Evolutionary conservation across 2,329 filamentous ascomycete species (phyloP), one percentile per base, ranked within the genome.

Genomic region (Cordyceps javanica): DNA sequence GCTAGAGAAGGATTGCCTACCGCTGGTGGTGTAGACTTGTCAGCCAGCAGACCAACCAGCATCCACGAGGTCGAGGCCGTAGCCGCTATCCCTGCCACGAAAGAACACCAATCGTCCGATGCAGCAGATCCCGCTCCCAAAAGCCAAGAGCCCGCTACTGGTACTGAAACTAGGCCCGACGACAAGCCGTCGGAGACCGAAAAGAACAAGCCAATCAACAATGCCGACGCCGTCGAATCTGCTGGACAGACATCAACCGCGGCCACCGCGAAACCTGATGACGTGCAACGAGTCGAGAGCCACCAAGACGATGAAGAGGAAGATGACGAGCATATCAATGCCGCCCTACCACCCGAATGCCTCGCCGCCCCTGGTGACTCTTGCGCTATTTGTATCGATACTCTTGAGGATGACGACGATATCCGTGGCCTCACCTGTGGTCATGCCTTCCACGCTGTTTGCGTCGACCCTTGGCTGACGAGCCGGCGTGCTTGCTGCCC

Each of bases 391-490:
- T 99, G 94, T 72, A 88, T 99, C 63, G 94, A 99, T 68, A 88
- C 83, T 0, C 82, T 99, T 19, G 94, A 99, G 70, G 91, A 97
- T 62, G 90, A 97, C 62, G 94, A 97, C 65, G 93, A 99, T 69
- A 87, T 99, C 51, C 90, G 94, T 64, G 94, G 94, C 2, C 76
- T 99, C 60, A 91, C 90, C 4, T 99, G 94, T 68, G 94, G 94
- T n/a, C 94, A 99, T 72, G 92, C 93, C 55, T 99, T 97, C 82
- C 94, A 99, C 70, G 92, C 91, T 52, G 90, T 88, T 39, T 99
- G 94, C 69, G 84, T 99, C 50, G 94, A 99, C 66, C 94, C 94
- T 11, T 99, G 94, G 94, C 77, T 99, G 62, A 99, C 94, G 10
- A 92, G 89, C 68, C 85, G 94, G 62, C 87, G 93, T 63, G 94